Evolutionary conservation across 2,329 filamentous ascomycete genomes (phyloP).

Genomic region (Hypoxylon sp.): DNA sequence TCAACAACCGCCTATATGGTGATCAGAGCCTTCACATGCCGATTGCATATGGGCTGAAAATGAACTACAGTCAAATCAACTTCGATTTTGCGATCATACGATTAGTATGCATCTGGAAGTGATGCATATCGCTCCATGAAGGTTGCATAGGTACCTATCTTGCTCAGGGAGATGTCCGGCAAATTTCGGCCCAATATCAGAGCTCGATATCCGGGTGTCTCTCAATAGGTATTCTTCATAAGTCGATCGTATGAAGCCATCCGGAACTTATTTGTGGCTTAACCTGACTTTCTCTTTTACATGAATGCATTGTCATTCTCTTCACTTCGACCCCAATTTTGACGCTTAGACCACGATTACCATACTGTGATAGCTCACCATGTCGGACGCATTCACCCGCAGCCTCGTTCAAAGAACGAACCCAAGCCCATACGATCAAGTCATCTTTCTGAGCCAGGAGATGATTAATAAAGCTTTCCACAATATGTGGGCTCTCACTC

Average conservation of each 20-base stretch:
- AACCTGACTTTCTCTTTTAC: neutral
- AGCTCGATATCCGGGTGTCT: neutral
- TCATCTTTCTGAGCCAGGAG: conserved; percentile 1
- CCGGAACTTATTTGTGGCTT: neutral
- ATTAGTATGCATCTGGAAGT: neutral
- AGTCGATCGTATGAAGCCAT: neutral
- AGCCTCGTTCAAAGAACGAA: neutral
- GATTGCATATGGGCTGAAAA: neutral
- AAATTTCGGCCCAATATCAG: neutral
- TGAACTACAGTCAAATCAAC: neutral
- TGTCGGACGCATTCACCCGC: conserved; percentile 3
- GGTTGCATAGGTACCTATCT: neutral
- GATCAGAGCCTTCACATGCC: neutral
- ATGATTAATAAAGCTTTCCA: conserved; percentile 5
- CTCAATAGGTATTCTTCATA: neutral
- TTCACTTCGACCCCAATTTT: neutral
- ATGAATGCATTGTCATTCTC: neutral
- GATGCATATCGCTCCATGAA: neutral
- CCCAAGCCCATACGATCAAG: neutral
- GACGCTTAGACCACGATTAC: neutral
- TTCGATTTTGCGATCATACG: neutral
- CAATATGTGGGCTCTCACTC: conserved; percentile 4
- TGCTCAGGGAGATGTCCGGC: neutral
- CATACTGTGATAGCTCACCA: neutral
- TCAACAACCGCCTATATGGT: neutral